Evolutionary conservation across 78 protist genomes (phyloP), one percentile per base, ranked within the genome.

Genomic region (Cavenderia fasciculata): DNA sequence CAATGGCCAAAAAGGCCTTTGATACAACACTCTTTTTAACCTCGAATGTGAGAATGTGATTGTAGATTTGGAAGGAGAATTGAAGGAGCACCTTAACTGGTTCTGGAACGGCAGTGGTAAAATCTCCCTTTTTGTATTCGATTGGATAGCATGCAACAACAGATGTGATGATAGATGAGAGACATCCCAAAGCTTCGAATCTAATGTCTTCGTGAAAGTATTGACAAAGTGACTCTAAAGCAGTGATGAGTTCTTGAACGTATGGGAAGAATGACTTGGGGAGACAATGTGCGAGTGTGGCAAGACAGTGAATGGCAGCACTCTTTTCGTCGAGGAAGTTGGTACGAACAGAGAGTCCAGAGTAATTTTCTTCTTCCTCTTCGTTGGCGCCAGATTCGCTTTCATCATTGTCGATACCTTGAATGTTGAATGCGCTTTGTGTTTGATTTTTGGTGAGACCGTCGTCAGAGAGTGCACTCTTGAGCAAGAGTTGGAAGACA

Each of bases 401-500:
- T n/a, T 85, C 92, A 10, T 86, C 93, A 7, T 76, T 86, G 33
- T 75, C 85, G 51, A 86, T 73, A 57, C 85, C 79, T 6, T 29
- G 41, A 25, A 75, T 52, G 8, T 40, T 43, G 31, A 40, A 23
- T 16, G 36, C 12, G 4, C 11, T 12, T n/a, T 31, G 56, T 4
- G 12, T 21, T 1, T 21, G 36, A 27, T 40, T 33, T 21, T 27
- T 63, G 12, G 21, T 16, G 21, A 86, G 46, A 33, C 82, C 93
- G 27, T 86, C 85, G 38, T 86, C 75, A 6, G 76, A 62, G 1
- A 51, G 44, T 1, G 76, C 74, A 23, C 74, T 25, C 18, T 72
- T 38, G 12, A 74, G 18, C 25, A 86, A 33, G 43, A 62, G 92
- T 18, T 19, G 16, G 27, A 47, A 33, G 14, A 86, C 31, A 29